Evolutionary conservation across 768 basidiomycete species (phyloP), one percentile per base, ranked within the genome.

Genomic region (Gautieria morchelliformis): DNA sequence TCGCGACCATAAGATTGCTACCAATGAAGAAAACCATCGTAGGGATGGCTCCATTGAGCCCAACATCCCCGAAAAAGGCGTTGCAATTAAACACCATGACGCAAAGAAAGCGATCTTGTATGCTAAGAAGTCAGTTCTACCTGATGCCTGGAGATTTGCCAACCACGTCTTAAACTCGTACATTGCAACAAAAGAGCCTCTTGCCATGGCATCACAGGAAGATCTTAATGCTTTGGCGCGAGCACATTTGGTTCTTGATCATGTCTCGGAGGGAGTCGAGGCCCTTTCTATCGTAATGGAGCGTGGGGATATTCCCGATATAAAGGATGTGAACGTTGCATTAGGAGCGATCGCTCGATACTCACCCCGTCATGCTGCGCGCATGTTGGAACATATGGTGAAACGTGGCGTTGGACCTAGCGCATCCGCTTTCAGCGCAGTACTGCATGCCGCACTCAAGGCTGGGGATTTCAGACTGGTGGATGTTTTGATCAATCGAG

Each of bases 241-340:
- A 58, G 81, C 78, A 20, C 77, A 78, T 66, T 81, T 85, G 62
- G 74, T 85, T 58, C 68, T 82, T 24, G 82, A 79, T 20, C 66
- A 75, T 47, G 65, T 75, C 60, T 49, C 62, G 45, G 71, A 75
- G 41, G 84, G 81, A 2, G 72, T 84, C 56, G 62, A 67, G 10
- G 68, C 74, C 22, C 70, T 88, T 63, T 71, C 70, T 52, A 56
- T 75, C 55, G 64, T 86, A 39, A 64, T 80, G 41, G 61, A 66
- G 22, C 78, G 81, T 50, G 68, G 65, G 56, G 78, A 83, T 64
- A 63, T 76, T 52, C 84, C 84, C 15, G 84, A 88, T 66, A 61
- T 76, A 40, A 71, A 79, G 64, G 87, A 89, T 63, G 70, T 85
- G 51, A 87, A 86, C 63, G 78, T 89, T 50, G 76, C 75, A 41